phyloP scores from a whole-genome alignment of 2,329 filamentous ascomycete species.

The Aspergillus terreus region DNA sequence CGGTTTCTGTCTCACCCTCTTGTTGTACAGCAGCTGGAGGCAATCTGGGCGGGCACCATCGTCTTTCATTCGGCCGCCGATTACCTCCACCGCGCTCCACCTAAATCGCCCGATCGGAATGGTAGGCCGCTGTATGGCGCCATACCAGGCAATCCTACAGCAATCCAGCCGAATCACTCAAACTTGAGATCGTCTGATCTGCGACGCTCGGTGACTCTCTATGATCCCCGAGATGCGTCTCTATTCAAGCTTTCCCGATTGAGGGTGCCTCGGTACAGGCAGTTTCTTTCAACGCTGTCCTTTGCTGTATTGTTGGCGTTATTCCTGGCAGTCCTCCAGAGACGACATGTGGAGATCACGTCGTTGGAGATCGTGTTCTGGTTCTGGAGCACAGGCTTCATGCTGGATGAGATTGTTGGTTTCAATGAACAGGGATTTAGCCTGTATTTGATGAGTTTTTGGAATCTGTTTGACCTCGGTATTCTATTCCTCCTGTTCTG shows the following conservation, averaged over 20 bases:
- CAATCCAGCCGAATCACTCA: conserved; percentile 8
- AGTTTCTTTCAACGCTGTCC: conserved; percentile 83
- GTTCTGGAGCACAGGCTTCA: conserved; percentile 97
- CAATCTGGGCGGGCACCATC: conserved; percentile 93
- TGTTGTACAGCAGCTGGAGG: conserved; percentile 91
- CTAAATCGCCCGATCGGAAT: conserved; percentile 28
- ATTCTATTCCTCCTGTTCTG: conserved; percentile 80
- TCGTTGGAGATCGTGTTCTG: conserved; percentile 85
- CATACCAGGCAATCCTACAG: conserved; percentile 10
- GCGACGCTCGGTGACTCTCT: conserved; percentile 76
- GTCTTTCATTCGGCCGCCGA: conserved; percentile 90
- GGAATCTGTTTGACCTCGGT: conserved; percentile 92
- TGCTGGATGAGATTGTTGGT: conserved; percentile 92
- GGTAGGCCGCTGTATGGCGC: conserved; percentile 24
- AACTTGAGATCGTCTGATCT: conserved; percentile 19
- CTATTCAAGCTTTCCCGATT: conserved; percentile 87
- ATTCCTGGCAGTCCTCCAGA: conserved; percentile 75
- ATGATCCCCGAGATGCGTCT: conserved; percentile 86
- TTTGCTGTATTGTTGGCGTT: conserved; percentile 79
- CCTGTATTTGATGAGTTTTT: conserved; percentile 95
- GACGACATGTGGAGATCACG: conserved; percentile 76
- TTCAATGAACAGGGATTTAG: conserved; percentile 97
- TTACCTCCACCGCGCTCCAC: conserved; percentile 66
- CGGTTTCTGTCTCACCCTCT: conserved; percentile 87
- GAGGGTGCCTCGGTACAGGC: conserved; percentile 85